These are phyloP conservation scores for Earliella scabrosa DNA, from an alignment of 1,284 basidiomycete species.

Conservation along the genomic window DNA sequence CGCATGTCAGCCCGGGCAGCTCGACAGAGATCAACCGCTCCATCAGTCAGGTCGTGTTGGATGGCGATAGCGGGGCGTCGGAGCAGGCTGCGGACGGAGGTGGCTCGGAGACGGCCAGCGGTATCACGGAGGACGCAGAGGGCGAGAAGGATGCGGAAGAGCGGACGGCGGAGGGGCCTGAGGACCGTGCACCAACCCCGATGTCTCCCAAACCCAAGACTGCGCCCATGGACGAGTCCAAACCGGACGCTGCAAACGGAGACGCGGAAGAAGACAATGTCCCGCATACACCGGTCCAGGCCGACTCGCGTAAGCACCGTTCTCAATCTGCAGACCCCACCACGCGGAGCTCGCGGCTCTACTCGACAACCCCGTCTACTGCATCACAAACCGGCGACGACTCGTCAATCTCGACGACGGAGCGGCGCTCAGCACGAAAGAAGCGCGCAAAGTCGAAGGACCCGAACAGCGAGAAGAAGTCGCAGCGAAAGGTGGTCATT, in stretches of 20 bases:
- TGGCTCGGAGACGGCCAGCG: conserved; percentile 11
- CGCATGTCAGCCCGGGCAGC: conserved; percentile 50
- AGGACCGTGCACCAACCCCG: conserved; percentile 31
- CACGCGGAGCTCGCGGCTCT: conserved; percentile 57
- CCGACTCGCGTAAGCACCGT: conserved; percentile 48
- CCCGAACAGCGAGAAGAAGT: conserved; percentile 54
- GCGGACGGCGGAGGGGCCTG: conserved; percentile 21
- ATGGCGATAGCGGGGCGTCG: conserved; percentile 24
- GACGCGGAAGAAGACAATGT: conserved; percentile 26
- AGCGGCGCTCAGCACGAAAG: conserved; percentile 45
- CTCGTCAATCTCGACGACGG: conserved; percentile 64
- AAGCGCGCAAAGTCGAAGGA: conserved; percentile 60
- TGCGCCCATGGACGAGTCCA: conserved; percentile 3
- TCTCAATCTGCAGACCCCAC: conserved; percentile 79
- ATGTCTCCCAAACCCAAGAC: conserved; percentile 30
- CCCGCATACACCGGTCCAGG: conserved; percentile 44
- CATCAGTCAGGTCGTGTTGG: conserved; percentile 35
- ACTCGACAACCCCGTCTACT: conserved; percentile 51
- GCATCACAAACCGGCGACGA: conserved; percentile 59
- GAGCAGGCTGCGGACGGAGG: conserved; percentile 36
- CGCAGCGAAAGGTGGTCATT: conserved; percentile 73
- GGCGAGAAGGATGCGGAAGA: conserved; percentile 21
- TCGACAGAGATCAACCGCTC: conserved; percentile 33
- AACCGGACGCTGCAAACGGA: conserved; percentile 6
- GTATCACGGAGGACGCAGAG: conserved; percentile 18